phyloP scores from a whole-genome alignment of 495 filamentous ascomycete species.

The Parathielavia hyrcaniae region DNA sequence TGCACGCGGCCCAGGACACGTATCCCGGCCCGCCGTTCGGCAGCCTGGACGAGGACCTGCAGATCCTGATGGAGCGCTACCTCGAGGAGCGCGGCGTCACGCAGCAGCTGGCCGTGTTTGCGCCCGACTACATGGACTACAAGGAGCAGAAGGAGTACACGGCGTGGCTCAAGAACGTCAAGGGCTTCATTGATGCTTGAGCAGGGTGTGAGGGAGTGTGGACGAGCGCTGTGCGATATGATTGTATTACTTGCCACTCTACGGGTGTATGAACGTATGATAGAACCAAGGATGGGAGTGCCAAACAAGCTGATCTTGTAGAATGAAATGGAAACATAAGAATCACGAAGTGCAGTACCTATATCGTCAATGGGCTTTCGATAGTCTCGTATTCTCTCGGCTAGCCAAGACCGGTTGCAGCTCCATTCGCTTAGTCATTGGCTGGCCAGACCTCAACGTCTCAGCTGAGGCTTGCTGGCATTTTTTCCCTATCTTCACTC shows the following conservation, averaged over 20 bases:
- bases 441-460: conserved; percentile 3
- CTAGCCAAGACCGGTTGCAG: neutral
- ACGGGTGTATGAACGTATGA: conserved; percentile 1
- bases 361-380: neutral
- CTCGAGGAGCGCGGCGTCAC: conserved; percentile 92
- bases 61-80: conserved; percentile 85
- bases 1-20: conserved; percentile 55
- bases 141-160: conserved; percentile 99
- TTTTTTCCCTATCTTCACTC: neutral
- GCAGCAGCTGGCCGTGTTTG: conserved; percentile 76
- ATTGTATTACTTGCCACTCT: conserved; percentile 18
- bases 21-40: conserved; percentile 91
- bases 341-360: no score
- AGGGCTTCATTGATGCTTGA: conserved; percentile 66
- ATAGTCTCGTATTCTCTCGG: neutral
- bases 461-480: conserved; percentile 5
- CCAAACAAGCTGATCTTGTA: neutral
- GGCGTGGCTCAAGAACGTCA: conserved; percentile 79
- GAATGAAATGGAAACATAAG: neutral
- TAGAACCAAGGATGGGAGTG: neutral
- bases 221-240: conserved; percentile 13
- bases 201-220: neutral
- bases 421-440: conserved; percentile 15
- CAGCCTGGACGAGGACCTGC: conserved; percentile 92
- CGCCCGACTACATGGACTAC: conserved; percentile 93